These are phyloP conservation scores for Beauveria asiatica DNA, from an alignment of 2,329 filamentous ascomycete species.

Conservation along the genomic window DNA sequence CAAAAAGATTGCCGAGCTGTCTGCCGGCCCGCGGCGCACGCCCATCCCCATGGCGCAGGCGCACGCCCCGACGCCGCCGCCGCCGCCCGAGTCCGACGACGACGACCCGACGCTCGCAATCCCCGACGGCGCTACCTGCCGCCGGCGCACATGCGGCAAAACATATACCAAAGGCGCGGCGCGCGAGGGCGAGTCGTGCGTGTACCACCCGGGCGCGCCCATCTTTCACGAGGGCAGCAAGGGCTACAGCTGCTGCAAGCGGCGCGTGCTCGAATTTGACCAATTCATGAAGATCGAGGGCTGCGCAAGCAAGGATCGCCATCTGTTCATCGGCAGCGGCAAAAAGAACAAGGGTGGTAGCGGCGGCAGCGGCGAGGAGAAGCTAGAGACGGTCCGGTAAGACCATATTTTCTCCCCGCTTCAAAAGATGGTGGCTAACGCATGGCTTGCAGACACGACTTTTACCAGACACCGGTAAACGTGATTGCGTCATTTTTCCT, in stretches of 20 bases:
- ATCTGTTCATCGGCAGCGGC: constrained; percentile 77
- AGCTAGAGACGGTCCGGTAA: constrained; percentile 68
- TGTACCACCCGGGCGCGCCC: constrained; percentile 80
- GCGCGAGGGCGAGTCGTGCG: constrained; percentile 67
- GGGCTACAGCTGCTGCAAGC: constrained; percentile 95
- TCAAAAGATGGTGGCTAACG: neutral
- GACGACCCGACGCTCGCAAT: constrained; percentile 73
- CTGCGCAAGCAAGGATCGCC: constrained; percentile 71
- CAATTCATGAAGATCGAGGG: constrained; percentile 95
- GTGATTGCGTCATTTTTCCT: constrained; percentile 91
- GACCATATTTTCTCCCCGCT: constrained; percentile 16
- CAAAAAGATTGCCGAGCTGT: constrained; percentile 46
- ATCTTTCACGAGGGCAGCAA: constrained; percentile 98
- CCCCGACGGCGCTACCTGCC: constrained; percentile 65
- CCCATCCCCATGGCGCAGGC: constrained; percentile 33
- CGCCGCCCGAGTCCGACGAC: constrained; percentile 71
- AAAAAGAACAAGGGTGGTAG: constrained; percentile 46
- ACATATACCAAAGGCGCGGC: constrained; percentile 52
- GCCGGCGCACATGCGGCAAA: constrained; percentile 64
- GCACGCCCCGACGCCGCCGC: constrained; percentile 44
- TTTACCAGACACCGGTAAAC: constrained; percentile 80
- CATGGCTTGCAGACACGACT: constrained; percentile 52
- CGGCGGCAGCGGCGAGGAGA: constrained; percentile 53
- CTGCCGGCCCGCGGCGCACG: constrained; percentile 31
- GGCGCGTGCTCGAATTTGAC: constrained; percentile 90